Base-by-base conservation (phyloP, 2,329 filamentous ascomycete genomes). In the Penicillium decumbens region DNA sequence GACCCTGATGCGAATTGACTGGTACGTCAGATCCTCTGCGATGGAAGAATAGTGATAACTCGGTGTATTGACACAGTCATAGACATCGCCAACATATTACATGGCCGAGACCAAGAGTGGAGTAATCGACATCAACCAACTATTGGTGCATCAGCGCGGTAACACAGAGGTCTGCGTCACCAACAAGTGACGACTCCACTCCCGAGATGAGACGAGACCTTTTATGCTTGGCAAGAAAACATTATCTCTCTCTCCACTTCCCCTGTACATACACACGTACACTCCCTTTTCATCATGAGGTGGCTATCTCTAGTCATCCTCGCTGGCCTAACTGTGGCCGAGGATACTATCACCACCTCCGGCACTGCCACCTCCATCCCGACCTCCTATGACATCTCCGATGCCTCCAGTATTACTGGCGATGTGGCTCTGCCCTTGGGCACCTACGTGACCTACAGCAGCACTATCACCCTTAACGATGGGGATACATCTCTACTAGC, bases 361-460 rank as follows among this genome's bases (percentile, higher is more conserved):
- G 46, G 37, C 2, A 43, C 39, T 2, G 43, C 48, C 28, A 37
- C 40, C n/a, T 49, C 49, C 6, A 38, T 42, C 13, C 20, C 20
- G 20, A 23, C 43, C 10, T 46, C 49, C n/a, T 8, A 51, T 13
- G 43, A 50, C 27, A 32, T 51, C 13, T 43, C 66, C 33, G 55
- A 59, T 23, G 65, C 23, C 51, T 51, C 24, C 20, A 57, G 49
- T 0, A 43, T 61, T 35, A 62, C 61, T 6, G 50, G 58, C 41
- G 56, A 54, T 28, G 64, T 68, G 29, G 52, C 58, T 12, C 41
- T 68, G 9, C 69, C 71, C 7, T 72, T 72, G 3, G 72, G 73
- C 20, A 50, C 54, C 18, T 75, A 75, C 55, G 46, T 65, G 20
- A 66, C 68, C 1, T 66, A 68, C 44, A 61, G 65, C 5, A 65